These are phyloP conservation scores for Fusarium protoensiforme DNA, from an alignment of 2,329 filamentous ascomycete genomes.

Conservation along the genomic window DNA sequence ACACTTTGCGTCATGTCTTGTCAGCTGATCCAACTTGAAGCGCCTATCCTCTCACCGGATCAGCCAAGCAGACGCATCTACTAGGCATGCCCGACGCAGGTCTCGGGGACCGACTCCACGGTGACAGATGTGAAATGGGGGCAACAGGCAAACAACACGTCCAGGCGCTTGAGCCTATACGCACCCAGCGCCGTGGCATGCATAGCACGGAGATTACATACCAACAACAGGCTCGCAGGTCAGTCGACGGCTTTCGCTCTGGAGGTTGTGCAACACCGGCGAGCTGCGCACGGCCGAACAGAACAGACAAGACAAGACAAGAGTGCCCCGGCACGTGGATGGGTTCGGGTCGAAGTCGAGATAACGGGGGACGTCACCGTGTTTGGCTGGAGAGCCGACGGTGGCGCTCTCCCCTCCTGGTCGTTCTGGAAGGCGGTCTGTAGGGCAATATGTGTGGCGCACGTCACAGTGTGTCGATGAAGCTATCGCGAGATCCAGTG, in stretches of 20 bases:
- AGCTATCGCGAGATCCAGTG: conserved; percentile 17
- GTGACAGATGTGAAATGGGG: conserved; percentile 20
- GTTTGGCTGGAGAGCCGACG: conserved; percentile 6
- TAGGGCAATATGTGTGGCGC: not conserved
- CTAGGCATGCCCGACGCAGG: conserved; percentile 22
- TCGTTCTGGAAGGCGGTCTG: not conserved
- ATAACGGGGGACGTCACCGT: not conserved
- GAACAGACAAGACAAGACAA: conserved; percentile 4
- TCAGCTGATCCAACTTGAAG: conserved; percentile 15
- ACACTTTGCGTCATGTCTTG: not conserved
- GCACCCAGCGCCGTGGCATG: not conserved
- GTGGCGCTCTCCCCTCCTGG: not conserved
- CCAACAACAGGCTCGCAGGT: conserved; percentile 7
- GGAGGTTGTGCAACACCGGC: conserved; percentile 21
- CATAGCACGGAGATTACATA: conserved; percentile 14
- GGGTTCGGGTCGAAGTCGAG: conserved; percentile 10
- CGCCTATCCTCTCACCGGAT: conserved; percentile 13
- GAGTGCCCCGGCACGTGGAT: conserved; percentile 17
- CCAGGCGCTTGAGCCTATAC: not conserved
- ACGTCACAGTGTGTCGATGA: conserved; percentile 15
- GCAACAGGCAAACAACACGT: not conserved
- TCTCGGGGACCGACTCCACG: conserved; percentile 22
- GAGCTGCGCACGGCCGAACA: conserved; percentile 2
- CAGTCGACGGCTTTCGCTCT: conserved; percentile 4
- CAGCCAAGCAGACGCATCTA: conserved; percentile 14